phyloP scores from a whole-genome alignment of 495 filamentous ascomycete genomes.

The Tuber magnatum region DNA sequence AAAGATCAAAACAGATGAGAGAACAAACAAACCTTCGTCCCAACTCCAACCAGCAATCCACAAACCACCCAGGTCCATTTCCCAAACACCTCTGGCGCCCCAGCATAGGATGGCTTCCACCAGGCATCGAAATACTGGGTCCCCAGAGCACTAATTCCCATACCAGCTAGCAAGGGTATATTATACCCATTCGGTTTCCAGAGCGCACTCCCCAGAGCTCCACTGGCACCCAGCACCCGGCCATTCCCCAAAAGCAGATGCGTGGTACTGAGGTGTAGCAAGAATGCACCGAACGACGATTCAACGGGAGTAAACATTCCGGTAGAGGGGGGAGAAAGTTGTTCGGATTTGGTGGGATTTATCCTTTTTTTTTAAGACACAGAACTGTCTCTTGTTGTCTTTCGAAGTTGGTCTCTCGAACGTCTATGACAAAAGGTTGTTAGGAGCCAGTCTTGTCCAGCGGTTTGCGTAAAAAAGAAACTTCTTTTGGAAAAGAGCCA shows the following conservation, averaged over 20 bases:
- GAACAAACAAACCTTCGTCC: slow-evolving; percentile 48
- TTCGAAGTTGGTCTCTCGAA: background rate
- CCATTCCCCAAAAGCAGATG: slow-evolving; percentile 53
- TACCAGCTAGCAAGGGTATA: slow-evolving; percentile 48
- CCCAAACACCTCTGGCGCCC: slow-evolving; percentile 40
- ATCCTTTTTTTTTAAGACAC: background rate
- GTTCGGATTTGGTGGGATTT: background rate
- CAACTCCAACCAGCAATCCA: slow-evolving; percentile 51
- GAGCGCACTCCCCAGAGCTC: slow-evolving; percentile 45
- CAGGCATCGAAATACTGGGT: slow-evolving; percentile 46
- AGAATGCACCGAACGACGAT: slow-evolving; percentile 51
- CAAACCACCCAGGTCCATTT: slow-evolving; percentile 44
- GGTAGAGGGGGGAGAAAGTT: background rate
- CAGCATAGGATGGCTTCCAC: slow-evolving; percentile 46
- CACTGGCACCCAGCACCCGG: slow-evolving; percentile 52
- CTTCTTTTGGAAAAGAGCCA: background rate
- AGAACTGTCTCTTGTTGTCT: background rate
- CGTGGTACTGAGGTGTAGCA: slow-evolving; percentile 52
- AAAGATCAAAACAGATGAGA: background rate
- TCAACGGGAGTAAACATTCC: slow-evolving; percentile 56
- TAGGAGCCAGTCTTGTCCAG: background rate
- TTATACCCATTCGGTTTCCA: slow-evolving; percentile 43
- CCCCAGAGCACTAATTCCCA: slow-evolving; percentile 46
- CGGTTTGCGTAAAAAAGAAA: background rate
- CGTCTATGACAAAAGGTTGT: background rate